phyloP scores from a whole-genome alignment of 73 alveolate genomes.

The Paramecium pentaurelia region DNA sequence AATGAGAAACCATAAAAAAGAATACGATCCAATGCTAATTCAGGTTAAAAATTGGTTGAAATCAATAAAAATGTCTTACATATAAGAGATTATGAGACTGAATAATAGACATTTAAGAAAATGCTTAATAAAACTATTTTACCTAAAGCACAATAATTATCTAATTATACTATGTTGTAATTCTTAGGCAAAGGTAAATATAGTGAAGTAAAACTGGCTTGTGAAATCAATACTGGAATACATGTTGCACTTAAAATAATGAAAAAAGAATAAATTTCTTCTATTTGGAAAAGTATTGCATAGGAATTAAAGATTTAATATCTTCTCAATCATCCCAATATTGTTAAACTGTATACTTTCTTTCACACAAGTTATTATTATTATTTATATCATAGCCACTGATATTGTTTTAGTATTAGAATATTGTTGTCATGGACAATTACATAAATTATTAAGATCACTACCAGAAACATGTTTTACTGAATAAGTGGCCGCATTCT shows the following conservation, averaged over 20 bases:
- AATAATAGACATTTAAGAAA: not conserved
- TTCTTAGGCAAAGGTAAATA: constrained; percentile 25
- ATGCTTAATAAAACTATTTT: not conserved
- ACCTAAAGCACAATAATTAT: not conserved
- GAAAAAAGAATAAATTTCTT: not conserved
- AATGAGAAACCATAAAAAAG: not conserved
- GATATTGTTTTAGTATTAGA: not conserved
- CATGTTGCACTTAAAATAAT: constrained; percentile 31
- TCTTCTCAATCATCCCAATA: constrained; percentile 31
- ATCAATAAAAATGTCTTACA: not conserved
- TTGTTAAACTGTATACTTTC: constrained; percentile 27
- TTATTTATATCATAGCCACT: not conserved
- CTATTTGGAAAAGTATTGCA: not conserved
- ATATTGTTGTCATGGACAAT: constrained; percentile 16
- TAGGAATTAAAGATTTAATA: constrained; percentile 7
- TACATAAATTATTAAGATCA: not conserved
- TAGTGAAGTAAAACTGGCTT: not conserved
- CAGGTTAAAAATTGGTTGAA: not conserved
- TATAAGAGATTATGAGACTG: not conserved
- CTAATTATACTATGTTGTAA: not conserved
- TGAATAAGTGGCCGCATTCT: not conserved
- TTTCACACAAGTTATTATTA: not conserved
- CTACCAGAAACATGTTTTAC: constrained; percentile 9
- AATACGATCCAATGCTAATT: not conserved
- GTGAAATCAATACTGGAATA: constrained; percentile 24